Evolutionary conservation across 306 rosid species (phyloP).

Genomic region (Alnus glutinosa): DNA sequence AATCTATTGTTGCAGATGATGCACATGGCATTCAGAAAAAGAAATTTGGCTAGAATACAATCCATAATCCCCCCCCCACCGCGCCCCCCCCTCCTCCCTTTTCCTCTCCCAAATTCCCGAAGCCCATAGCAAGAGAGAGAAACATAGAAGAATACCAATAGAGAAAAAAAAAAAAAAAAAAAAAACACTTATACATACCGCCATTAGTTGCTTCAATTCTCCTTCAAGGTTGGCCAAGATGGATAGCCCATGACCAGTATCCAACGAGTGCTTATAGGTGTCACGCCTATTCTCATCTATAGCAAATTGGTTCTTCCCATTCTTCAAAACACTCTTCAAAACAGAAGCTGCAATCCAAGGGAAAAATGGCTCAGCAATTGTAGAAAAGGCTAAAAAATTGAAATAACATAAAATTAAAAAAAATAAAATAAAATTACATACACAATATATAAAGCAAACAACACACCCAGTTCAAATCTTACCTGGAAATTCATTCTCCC

Average conservation of each 20-base stretch:
- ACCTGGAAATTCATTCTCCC: slow-evolving; percentile 97
- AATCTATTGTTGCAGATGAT: background rate
- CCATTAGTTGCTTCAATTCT: slow-evolving; percentile 69
- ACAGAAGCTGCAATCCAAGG: slow-evolving; percentile 72
- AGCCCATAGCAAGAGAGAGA: background rate
- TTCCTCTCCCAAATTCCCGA: background rate
- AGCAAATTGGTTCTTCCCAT: slow-evolving; percentile 70
- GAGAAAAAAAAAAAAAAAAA: slow-evolving; percentile 9
- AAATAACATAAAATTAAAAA: background rate
- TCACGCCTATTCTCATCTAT: slow-evolving; percentile 92
- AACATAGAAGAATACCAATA: background rate
- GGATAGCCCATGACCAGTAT: slow-evolving; percentile 46
- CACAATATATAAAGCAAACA: background rate
- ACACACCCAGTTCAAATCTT: slow-evolving; percentile 5
- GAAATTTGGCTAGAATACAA: background rate
- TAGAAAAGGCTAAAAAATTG: slow-evolving; percentile 1
- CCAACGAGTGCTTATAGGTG: slow-evolving; percentile 47
- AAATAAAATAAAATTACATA: background rate
- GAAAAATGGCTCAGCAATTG: background rate
- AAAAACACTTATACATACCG: slow-evolving; percentile 40
- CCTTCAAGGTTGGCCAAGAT: slow-evolving; percentile 48
- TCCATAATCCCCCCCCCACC: background rate
- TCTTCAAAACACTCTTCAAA: slow-evolving; percentile 65
- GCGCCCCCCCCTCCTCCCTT: background rate
- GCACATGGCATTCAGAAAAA: background rate